Base-by-base conservation (phyloP, 371 early-diverging fungal genomes). In the Mucor plumbeus region DNA sequence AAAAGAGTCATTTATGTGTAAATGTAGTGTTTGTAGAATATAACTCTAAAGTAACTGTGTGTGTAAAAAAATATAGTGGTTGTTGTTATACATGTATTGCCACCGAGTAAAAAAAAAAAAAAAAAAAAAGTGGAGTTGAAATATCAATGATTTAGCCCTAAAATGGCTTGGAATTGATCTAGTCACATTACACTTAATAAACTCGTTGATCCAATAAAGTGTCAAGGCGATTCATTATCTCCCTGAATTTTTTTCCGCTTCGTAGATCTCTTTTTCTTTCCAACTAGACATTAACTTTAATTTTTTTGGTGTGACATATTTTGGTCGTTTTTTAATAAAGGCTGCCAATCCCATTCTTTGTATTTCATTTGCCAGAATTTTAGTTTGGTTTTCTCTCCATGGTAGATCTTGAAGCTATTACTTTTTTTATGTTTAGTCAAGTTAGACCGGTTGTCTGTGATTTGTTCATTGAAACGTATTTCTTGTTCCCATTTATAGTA, bases 101-200 rank as follows among this genome's bases (percentile, higher is more conserved):
- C 35, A 55, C 35, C 55, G n/a, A 55, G 59, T 58, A 58, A 11
- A 21, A 39, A 21, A 50, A 50, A 50, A 50, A 26, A 58, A 11
- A 21, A 39, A 21, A 50, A 50, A 50, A 50, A 26, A 21, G 50
- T 57, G 57, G 56, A 57, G 57, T 56, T 44, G 57, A 40, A 64
- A 64, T 47, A 26, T 38, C 47, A 19, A 36, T 21, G 43, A 36
- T 44, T 38, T 68, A 62, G 63, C 58, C 68, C 63, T 47, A 61
- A 68, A 68, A 62, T 62, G 68, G 68, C 33, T 67, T 68, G 63
- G 44, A 68, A n/a, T 60, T 60, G 54, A 60, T 68, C 63, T 68
- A 63, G 63, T 69, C 59, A 69, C 64, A 69, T 69, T 69, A 69
- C 69, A 69, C 69, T 64, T 69, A 69, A 69, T 69, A 69, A 69